Percentiles rank a stretch among this genome's conserved stretches.
These are phyloP conservation scores for Tympanopsis confertula DNA, from an alignment of 2,329 filamentous ascomycete species.

Conservation along the genomic window DNA sequence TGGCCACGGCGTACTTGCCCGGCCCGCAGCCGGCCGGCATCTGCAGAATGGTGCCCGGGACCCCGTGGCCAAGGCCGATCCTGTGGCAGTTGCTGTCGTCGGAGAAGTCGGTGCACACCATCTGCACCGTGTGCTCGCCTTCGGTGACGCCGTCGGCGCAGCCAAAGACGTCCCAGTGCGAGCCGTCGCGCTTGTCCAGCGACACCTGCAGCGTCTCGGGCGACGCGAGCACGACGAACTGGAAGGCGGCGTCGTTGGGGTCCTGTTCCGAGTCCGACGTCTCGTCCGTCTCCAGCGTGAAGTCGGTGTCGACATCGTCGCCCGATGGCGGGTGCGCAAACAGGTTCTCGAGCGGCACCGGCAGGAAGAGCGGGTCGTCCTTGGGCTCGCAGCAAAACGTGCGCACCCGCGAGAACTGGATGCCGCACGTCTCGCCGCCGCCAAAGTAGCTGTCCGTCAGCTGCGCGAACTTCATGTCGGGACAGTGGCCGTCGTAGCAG, in stretches of 20 bases:
- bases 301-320: constrained; percentile 16
- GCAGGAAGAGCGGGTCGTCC: constrained; percentile 17
- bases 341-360: constrained; percentile 20
- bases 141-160: constrained; percentile 16
- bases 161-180: constrained; percentile 27
- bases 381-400: constrained; percentile 18
- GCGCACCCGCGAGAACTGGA: constrained; percentile 9
- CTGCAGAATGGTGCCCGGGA: constrained; percentile 22
- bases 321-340: constrained; percentile 18
- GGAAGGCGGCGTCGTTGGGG: constrained; percentile 17
- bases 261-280: constrained; percentile 11
- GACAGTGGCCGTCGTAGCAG: constrained; percentile 20
- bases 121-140: constrained; percentile 18
- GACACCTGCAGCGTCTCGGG: constrained; percentile 19
- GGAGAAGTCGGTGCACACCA: constrained; percentile 21
- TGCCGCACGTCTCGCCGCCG: constrained; percentile 11
- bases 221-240: constrained; percentile 16
- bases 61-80: constrained; percentile 21
- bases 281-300: constrained; percentile 14
- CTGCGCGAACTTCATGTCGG: constrained; percentile 11
- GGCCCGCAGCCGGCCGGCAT: constrained; percentile 27
- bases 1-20: constrained; percentile 24
- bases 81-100: constrained; percentile 21
- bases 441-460: constrained; percentile 14
- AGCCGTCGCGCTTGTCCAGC: constrained; percentile 28